A percentile compares a stretch with the other conserved stretches of the same genome.
phyloP scores from a whole-genome alignment of 495 filamentous ascomycete species.

The Daldinia childiae region DNA sequence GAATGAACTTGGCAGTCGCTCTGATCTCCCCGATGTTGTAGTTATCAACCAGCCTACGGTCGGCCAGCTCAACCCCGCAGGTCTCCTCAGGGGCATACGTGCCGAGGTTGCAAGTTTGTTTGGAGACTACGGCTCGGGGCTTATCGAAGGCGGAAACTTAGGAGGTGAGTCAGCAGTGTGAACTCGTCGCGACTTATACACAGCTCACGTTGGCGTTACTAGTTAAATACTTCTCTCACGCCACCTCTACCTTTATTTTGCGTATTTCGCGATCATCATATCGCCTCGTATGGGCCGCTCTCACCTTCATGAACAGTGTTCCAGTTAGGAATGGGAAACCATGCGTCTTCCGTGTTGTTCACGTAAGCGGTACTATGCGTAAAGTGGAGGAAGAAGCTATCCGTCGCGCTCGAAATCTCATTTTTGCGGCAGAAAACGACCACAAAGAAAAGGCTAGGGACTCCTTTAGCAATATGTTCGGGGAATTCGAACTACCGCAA shows the following conservation, averaged over 20 bases:
- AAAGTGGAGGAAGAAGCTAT: constrained; percentile 93
- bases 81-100: constrained; percentile 73
- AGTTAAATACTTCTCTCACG: constrained; percentile 93
- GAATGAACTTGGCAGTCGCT: constrained; percentile 54
- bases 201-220: constrained; percentile 30
- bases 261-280: constrained; percentile 80
- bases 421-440: constrained; percentile 67
- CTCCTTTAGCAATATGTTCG: constrained; percentile 56
- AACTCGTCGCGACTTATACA: constrained; percentile 18
- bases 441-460: constrained; percentile 48
- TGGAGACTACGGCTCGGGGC: constrained; percentile 89
- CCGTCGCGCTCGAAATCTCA: constrained; percentile 73
- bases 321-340: constrained; percentile 64
- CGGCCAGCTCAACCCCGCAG: constrained; percentile 67
- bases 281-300: constrained; percentile 86
- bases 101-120: constrained; percentile 75
- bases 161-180: constrained; percentile 12
- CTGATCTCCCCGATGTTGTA: constrained; percentile 63
- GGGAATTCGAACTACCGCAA: constrained; percentile 37
- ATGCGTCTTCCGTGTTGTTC: constrained; percentile 85
- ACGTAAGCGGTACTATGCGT: constrained; percentile 91
- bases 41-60: constrained; percentile 81
- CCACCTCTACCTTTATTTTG: constrained; percentile 94
- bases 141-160: constrained; percentile 63
- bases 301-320: constrained; percentile 81